phyloP scores from a whole-genome alignment of 225 moss, liverwort and hornwort species.

The Sphagnum contortum region DNA sequence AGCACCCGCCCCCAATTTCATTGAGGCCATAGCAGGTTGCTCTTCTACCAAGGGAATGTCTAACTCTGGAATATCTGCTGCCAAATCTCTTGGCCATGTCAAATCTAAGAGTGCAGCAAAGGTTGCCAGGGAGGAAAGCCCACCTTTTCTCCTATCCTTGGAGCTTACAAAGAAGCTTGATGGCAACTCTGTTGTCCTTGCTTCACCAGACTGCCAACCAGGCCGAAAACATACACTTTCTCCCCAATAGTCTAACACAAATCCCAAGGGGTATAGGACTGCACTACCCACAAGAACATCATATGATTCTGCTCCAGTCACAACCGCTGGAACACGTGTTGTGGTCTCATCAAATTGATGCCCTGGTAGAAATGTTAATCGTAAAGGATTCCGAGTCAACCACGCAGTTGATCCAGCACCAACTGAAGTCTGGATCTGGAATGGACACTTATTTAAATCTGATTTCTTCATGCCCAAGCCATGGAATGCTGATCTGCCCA shows the following conservation, averaged over 20 bases:
- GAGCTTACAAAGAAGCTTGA: neutral
- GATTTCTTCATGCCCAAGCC: neutral
- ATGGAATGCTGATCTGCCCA: neutral
- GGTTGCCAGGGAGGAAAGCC: too few species aligned
- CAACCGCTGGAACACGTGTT: neutral
- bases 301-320: neutral
- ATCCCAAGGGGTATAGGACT: neutral
- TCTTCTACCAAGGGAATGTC: too few species aligned
- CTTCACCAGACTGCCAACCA: neutral
- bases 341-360: neutral
- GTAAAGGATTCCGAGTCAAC: neutral
- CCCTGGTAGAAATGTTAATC: neutral
- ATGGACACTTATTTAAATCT: neutral
- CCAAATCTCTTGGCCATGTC: too few species aligned
- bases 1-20: too few species aligned
- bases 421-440: neutral
- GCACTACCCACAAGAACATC: neutral
- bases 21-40: too few species aligned
- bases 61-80: too few species aligned
- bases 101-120: too few species aligned
- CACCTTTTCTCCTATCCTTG: neutral
- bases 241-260: neutral
- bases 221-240: neutral
- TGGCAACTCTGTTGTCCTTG: neutral
- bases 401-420: neutral